A percentile compares a stretch with the other conserved stretches of the same genome.
Evolutionary conservation across 495 filamentous ascomycete genomes (phyloP).

Genomic region (Xylaria flabelliformis): DNA sequence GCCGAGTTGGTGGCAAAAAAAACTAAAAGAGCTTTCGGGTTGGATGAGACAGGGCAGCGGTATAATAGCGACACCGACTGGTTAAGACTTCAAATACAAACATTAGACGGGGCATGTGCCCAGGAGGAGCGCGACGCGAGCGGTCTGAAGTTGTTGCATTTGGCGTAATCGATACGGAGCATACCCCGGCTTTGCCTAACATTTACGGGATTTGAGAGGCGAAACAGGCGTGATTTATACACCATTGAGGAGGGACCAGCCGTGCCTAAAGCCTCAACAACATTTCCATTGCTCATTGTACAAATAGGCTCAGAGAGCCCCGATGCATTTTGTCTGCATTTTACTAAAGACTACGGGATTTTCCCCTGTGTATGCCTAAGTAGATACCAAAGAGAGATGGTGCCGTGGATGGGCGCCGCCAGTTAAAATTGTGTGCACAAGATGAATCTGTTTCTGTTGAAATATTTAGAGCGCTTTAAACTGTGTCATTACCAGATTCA

Average conservation of each 20-base stretch:
- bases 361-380: conserved; percentile 18
- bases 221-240: conserved; percentile 6
- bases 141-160: conserved; percentile 18
- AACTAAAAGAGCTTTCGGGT: conserved; percentile 17
- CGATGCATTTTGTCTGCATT: conserved; percentile 21
- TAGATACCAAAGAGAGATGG: conserved; percentile 15
- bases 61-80: conserved; percentile 6
- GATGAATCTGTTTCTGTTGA: not conserved
- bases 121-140: not conserved
- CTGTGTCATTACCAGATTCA: not conserved
- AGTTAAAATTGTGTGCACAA: not conserved
- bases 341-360: conserved; percentile 17
- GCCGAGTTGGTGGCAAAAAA: conserved; percentile 34
- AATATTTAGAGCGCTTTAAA: not conserved
- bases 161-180: conserved; percentile 14
- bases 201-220: conserved; percentile 20
- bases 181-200: conserved; percentile 16
- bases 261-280: not conserved
- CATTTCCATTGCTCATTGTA: conserved; percentile 24
- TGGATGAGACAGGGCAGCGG: not conserved
- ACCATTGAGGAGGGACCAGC: not conserved
- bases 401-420: not conserved
- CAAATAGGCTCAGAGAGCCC: conserved; percentile 13
- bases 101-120: conserved; percentile 7
- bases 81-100: conserved; percentile 4